Percentiles rank a stretch among this genome's conserved stretches.
Conservation (phyloP, 768 basidiomycete genomes). For the Rhodotorula kratochvilovae region DNA sequence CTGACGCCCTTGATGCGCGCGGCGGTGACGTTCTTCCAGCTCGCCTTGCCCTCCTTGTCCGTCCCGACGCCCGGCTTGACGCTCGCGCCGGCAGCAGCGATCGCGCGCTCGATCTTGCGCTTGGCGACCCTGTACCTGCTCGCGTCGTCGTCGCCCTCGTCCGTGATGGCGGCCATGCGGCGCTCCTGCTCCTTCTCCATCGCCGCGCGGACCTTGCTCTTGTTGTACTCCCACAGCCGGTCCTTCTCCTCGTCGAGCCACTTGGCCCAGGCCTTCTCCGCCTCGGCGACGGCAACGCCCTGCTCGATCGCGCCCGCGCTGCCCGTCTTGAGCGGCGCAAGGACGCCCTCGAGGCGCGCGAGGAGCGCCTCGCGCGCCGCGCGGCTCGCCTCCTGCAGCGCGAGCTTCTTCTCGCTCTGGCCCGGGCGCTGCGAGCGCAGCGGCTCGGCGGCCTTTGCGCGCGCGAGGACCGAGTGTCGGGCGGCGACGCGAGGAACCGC, state of each 20-base stretch:
- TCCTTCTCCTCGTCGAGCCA: conserved; percentile 22
- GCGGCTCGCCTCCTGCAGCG: conserved; percentile 8
- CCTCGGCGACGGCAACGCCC: conserved; percentile 11
- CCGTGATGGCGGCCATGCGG: conserved; percentile 2
- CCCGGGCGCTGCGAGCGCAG: neutral
- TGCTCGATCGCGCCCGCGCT: neutral
- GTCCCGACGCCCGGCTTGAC: neutral
- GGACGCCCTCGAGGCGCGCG: conserved; percentile 12
- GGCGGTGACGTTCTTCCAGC: conserved; percentile 23
- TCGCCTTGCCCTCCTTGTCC: neutral
- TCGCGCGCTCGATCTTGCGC: conserved; percentile 28
- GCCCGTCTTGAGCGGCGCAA: conserved; percentile 11
- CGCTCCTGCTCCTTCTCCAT: conserved; percentile 31
- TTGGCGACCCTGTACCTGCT: conserved; percentile 19
- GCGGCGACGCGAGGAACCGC: conserved; percentile 22
- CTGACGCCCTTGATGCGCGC: conserved; percentile 30
- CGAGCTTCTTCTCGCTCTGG: conserved; percentile 7
- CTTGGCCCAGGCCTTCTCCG: conserved; percentile 15
- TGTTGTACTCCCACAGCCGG: conserved; percentile 16
- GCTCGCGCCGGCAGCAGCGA: conserved; percentile 11
- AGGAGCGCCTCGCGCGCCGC: conserved; percentile 15
- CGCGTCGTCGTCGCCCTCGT: conserved; percentile 2
- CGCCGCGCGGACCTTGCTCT: conserved; percentile 10
- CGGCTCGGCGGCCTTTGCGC: conserved; percentile 28
- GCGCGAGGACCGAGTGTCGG: conserved; percentile 14